A percentile compares a stretch with the other conserved stretches of the same genome.
Conservation (phyloP, 106 monocot species). For the Dioscorea dumetorum region DNA sequence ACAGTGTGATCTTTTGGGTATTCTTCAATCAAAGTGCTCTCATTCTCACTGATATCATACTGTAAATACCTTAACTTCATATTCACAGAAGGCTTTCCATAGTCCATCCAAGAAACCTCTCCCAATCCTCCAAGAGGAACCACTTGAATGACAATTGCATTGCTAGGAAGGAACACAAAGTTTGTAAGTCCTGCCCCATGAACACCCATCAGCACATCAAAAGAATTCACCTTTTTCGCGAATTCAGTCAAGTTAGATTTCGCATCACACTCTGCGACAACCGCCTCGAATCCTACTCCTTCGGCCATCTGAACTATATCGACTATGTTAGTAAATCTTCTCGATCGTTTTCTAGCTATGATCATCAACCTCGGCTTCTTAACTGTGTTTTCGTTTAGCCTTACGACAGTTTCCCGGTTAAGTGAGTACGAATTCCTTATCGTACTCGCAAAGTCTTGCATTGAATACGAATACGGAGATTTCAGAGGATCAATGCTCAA, state of each 20-base stretch:
- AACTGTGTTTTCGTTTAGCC: background rate
- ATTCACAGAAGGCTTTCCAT: constrained; percentile 22
- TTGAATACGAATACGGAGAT: constrained; percentile 13
- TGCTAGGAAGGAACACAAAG: constrained; percentile 39
- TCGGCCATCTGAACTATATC: constrained; percentile 18
- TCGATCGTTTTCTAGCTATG: constrained; percentile 31
- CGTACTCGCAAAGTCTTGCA: constrained; percentile 23
- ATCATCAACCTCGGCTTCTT: constrained; percentile 35
- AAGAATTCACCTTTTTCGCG: constrained; percentile 44
- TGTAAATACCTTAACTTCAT: constrained; percentile 31
- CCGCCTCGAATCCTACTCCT: constrained; percentile 31
- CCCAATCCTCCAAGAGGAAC: constrained; percentile 38
- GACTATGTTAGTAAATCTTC: constrained; percentile 28
- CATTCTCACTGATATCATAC: constrained; percentile 30
- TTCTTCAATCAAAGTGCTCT: constrained; percentile 30
- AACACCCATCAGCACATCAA: constrained; percentile 52
- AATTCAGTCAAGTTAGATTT: constrained; percentile 16
- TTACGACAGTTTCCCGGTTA: constrained; percentile 8
- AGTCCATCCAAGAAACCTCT: constrained; percentile 4
- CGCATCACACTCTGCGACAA: constrained; percentile 12
- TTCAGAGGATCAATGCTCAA: constrained; percentile 28
- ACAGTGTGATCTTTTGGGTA: constrained; percentile 37
- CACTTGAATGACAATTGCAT: constrained; percentile 21
- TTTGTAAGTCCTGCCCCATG: constrained; percentile 61
- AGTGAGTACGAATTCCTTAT: constrained; percentile 16